phyloP scores from a whole-genome alignment of 805 yeast species.

The Candida michaelii region DNA sequence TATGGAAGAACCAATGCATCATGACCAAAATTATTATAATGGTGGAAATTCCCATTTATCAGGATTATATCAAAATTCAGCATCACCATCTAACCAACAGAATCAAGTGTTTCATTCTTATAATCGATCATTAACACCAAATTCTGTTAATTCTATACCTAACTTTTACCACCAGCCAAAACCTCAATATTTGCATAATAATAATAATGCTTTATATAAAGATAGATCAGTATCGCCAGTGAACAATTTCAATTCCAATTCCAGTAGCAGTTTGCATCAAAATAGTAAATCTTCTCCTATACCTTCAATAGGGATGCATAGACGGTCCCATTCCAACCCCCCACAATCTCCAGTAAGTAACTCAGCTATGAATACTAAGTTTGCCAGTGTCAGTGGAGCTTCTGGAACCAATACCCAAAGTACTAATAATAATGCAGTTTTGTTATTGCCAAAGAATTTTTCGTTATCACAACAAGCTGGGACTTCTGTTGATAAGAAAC shows the following conservation, averaged over 20 bases:
- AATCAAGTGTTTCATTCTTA: constrained; percentile 4
- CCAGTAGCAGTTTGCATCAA: background rate
- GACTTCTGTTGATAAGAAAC: constrained; percentile 19
- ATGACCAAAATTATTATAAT: background rate
- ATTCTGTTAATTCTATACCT: constrained; percentile 15
- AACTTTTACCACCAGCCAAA: constrained; percentile 32
- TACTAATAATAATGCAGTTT: constrained; percentile 44
- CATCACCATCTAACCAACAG: constrained; percentile 13
- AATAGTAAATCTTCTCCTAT: constrained; percentile 18
- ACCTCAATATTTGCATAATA: constrained; percentile 27
- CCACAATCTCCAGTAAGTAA: constrained; percentile 17
- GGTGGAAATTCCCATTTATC: constrained; percentile 10
- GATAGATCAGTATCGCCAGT: constrained; percentile 30
- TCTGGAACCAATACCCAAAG: background rate
- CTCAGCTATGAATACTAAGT: constrained; percentile 1
- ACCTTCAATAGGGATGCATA: constrained; percentile 19
- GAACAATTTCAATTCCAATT: background rate
- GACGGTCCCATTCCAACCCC: constrained; percentile 37
- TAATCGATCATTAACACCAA: constrained; percentile 16
- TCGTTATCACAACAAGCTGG: constrained; percentile 19
- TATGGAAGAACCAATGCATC: constrained; percentile 5
- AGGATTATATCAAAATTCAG: constrained; percentile 12
- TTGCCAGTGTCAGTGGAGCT: constrained; percentile 5
- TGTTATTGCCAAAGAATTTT: constrained; percentile 50
- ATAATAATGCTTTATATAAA: constrained; percentile 13